phyloP scores from a whole-genome alignment of 2,329 filamentous ascomycete species.

The Fusarium tjaetaba region DNA sequence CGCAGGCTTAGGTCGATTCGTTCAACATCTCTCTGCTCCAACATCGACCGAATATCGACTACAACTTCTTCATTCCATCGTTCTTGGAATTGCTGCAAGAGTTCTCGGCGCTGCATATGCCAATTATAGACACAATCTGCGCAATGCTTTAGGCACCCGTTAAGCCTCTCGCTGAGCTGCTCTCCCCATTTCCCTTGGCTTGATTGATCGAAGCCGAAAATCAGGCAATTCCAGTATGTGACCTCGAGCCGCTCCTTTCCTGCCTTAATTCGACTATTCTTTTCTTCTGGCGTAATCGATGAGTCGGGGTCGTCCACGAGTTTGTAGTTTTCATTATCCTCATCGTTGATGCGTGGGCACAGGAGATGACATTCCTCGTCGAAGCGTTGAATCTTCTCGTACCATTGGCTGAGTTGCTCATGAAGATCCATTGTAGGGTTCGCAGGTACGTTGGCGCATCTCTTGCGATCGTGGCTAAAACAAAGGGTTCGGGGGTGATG shows the following conservation, averaged over 20 bases:
- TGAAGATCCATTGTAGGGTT: slow-evolving; percentile 51
- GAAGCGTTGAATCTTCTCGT: slow-evolving; percentile 56
- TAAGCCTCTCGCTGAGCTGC: slow-evolving; percentile 67
- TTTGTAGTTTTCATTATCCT: slow-evolving; percentile 71
- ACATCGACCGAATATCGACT: slow-evolving; percentile 62
- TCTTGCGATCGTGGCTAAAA: slow-evolving; percentile 20
- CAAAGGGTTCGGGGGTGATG: slow-evolving; percentile 2
- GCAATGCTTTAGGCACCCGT: slow-evolving; percentile 69
- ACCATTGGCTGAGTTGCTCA: slow-evolving; percentile 56
- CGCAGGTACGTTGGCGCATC: slow-evolving; percentile 28
- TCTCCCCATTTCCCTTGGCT: slow-evolving; percentile 68
- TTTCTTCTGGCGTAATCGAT: slow-evolving; percentile 60
- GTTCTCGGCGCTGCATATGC: slow-evolving; percentile 73
- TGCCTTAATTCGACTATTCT: slow-evolving; percentile 63
- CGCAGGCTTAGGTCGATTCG: slow-evolving; percentile 69
- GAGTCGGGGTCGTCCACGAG: slow-evolving; percentile 59
- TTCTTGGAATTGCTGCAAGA: slow-evolving; percentile 71
- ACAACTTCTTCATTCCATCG: slow-evolving; percentile 62
- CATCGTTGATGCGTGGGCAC: slow-evolving; percentile 71
- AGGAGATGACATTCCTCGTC: slow-evolving; percentile 69
- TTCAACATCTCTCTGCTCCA: slow-evolving; percentile 69
- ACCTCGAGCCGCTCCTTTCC: slow-evolving; percentile 66
- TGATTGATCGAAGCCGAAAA: slow-evolving; percentile 73
- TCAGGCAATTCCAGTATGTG: slow-evolving; percentile 73
- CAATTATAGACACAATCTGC: slow-evolving; percentile 78